These are phyloP conservation scores for Cladosporium cucumerinum DNA, from an alignment of 2,329 filamentous ascomycete genomes.

Conservation along the genomic window DNA sequence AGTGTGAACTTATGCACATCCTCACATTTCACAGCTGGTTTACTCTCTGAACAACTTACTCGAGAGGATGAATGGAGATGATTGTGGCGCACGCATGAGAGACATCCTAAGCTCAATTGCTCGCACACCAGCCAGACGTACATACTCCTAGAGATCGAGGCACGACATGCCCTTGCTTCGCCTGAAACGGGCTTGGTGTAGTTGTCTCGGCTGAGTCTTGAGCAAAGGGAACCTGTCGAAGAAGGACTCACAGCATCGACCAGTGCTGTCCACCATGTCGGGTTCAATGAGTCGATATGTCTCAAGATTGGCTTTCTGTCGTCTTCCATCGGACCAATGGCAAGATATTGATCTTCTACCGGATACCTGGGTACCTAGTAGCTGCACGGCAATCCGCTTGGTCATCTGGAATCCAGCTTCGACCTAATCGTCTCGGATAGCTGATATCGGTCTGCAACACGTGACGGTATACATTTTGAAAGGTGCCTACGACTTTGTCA, in stretches of 20 bases:
- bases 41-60: neutral
- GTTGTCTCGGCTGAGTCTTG: neutral
- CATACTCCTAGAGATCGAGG: neutral
- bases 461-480: neutral
- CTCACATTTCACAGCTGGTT: neutral
- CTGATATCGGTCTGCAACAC: neutral
- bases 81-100: neutral
- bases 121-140: neutral
- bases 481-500: neutral
- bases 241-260: neutral
- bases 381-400: neutral
- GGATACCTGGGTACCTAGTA: neutral
- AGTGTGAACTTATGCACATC: neutral
- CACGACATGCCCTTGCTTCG: neutral
- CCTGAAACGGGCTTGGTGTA: neutral
- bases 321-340: neutral
- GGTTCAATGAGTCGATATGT: neutral
- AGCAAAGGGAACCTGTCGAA: neutral
- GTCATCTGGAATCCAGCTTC: neutral
- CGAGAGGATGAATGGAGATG: neutral
- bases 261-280: neutral
- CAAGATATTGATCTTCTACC: neutral
- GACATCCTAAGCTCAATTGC: neutral
- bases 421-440: neutral
- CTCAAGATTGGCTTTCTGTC: neutral